Percentiles rank a stretch among this genome's conserved stretches.
Conservation (phyloP, 768 basidiomycete genomes). For the Russula brevipes region DNA sequence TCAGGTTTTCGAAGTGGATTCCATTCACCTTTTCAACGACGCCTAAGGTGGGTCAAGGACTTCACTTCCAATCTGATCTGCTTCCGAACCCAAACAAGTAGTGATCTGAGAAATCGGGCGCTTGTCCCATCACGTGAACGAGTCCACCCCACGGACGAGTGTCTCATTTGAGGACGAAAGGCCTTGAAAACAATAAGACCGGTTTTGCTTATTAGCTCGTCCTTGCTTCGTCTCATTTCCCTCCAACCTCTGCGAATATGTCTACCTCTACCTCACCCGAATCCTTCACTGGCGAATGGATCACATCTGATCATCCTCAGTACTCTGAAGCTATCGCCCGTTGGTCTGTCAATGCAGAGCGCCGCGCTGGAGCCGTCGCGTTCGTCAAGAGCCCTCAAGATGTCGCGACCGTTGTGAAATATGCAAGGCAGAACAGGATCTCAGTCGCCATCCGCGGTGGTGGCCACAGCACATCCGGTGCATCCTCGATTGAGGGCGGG, state of each 20-base stretch:
- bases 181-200: neutral
- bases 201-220: neutral
- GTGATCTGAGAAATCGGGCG: too few relatives aligned
- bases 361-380: conserved; percentile 40
- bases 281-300: conserved; percentile 41
- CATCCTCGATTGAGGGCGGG: conserved; percentile 44
- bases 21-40: too few relatives aligned
- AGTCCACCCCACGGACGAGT: too few relatives aligned
- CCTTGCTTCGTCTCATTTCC: neutral
- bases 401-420: conserved; percentile 35
- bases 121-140: too few relatives aligned
- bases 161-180: too few relatives aligned
- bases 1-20: too few relatives aligned
- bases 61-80: too few relatives aligned
- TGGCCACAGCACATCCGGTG: conserved; percentile 42
- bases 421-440: conserved; percentile 34
- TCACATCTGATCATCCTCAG: conserved; percentile 35
- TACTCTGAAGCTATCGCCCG: conserved; percentile 41
- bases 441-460: conserved; percentile 44
- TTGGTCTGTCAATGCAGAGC: conserved; percentile 42
- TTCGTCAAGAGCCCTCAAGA: conserved; percentile 42
- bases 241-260: conserved; percentile 1
- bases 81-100: too few relatives aligned
- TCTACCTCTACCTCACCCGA: conserved; percentile 3
- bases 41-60: too few relatives aligned